Evolutionary conservation across 208 protist genomes (phyloP).

Genomic region (Trypanosoma cruzi): DNA sequence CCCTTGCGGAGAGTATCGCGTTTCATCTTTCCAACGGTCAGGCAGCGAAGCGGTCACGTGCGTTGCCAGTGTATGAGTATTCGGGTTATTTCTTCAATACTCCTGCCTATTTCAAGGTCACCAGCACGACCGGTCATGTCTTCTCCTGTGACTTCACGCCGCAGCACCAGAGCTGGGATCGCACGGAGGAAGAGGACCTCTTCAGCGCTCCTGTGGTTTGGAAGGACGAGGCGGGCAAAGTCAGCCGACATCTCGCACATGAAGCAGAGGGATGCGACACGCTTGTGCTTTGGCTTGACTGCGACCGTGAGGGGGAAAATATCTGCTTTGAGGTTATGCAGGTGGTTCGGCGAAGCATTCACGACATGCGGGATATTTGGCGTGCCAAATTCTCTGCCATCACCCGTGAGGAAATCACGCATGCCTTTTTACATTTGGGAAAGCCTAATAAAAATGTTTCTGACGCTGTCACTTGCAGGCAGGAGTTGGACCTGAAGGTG

Average conservation of each 20-base stretch:
- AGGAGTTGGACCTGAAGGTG: conserved; percentile 96
- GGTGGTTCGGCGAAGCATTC: conserved; percentile 65
- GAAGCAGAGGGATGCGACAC: conserved; percentile 83
- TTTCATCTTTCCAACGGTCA: conserved; percentile 84
- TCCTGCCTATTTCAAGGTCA: conserved; percentile 83
- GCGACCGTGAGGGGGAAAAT: conserved; percentile 97
- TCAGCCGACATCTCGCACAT: conserved; percentile 79
- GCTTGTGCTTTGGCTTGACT: conserved; percentile 96
- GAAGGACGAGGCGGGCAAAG: conserved; percentile 86
- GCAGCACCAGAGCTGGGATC: conserved; percentile 90
- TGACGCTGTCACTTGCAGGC: conserved; percentile 93
- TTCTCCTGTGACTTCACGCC: conserved; percentile 92
- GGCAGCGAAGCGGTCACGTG: conserved; percentile 59
- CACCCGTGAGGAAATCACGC: conserved; percentile 80
- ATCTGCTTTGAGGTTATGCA: conserved; percentile 98
- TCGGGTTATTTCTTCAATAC: conserved; percentile 60
- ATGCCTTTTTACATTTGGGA: conserved; percentile 83
- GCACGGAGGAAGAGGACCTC: conserved; percentile 82
- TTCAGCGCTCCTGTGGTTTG: conserved; percentile 85
- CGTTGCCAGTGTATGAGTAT: conserved; percentile 91
- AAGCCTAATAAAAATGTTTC: conserved; percentile 93
- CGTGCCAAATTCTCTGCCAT: conserved; percentile 94
- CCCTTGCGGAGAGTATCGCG: conserved; percentile 91
- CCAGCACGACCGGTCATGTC: conserved; percentile 91
- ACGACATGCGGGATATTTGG: conserved; percentile 70